Percentiles rank a stretch among this genome's conserved stretches.
These are phyloP conservation scores for Colletotrichum kahawae DNA, from an alignment of 2,329 filamentous ascomycete species.

Conservation along the genomic window DNA sequence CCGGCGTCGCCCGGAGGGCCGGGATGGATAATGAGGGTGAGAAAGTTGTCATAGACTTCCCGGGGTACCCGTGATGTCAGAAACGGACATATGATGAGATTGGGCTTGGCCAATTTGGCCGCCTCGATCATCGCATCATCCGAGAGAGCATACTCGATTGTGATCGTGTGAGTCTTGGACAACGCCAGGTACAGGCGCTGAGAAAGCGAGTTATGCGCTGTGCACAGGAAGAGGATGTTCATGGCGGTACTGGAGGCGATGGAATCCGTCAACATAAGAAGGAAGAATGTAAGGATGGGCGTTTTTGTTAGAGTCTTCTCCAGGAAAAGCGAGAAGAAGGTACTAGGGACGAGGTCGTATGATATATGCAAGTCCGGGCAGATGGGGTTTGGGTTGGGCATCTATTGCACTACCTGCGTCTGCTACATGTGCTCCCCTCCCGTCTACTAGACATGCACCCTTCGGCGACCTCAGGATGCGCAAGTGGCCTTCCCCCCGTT, in stretches of 20 bases:
- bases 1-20: constrained; percentile 46
- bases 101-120: constrained; percentile 37
- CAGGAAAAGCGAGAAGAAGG: neutral
- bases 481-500: neutral
- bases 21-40: constrained; percentile 45
- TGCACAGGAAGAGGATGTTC: constrained; percentile 49
- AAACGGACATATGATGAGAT: constrained; percentile 48
- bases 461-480: constrained; percentile 8
- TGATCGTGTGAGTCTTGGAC: constrained; percentile 38
- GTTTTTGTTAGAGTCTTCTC: neutral
- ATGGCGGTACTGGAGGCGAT: constrained; percentile 29
- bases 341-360: neutral
- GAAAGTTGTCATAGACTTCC: constrained; percentile 38
- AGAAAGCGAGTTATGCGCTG: constrained; percentile 48
- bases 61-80: constrained; percentile 41
- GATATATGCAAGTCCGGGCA: constrained; percentile 7
- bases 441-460: neutral
- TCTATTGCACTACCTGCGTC: neutral
- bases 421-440: neutral
- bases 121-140: constrained; percentile 40
- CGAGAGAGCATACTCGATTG: constrained; percentile 42
- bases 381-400: neutral
- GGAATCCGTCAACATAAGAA: neutral
- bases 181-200: constrained; percentile 42
- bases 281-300: neutral